These are phyloP conservation scores for Zygosaccharomyces pseudobailii DNA, from an alignment of 1,139 yeast species.

Conservation along the genomic window DNA sequence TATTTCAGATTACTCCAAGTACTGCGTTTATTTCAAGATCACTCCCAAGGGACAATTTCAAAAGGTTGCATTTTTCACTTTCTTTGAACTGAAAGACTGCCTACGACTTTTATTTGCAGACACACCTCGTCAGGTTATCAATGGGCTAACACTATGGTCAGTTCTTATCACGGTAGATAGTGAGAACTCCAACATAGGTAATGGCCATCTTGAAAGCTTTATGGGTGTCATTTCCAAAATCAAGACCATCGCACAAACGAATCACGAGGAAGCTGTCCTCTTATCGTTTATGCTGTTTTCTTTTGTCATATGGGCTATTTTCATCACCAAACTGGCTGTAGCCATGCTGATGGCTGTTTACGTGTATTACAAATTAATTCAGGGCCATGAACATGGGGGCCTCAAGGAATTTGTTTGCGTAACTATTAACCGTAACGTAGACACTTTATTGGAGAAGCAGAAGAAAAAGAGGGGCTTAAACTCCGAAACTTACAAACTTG, in stretches of 20 bases:
- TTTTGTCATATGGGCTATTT: constrained; percentile 67
- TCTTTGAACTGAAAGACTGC: constrained; percentile 63
- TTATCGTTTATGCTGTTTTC: constrained; percentile 74
- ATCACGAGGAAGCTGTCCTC: constrained; percentile 62
- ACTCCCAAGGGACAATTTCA: constrained; percentile 61
- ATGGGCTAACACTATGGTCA: constrained; percentile 65
- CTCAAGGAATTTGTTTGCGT: constrained; percentile 28
- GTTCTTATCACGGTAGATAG: constrained; percentile 37
- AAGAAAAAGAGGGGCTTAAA: constrained; percentile 9
- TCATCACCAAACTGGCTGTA: constrained; percentile 53
- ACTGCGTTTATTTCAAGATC: constrained; percentile 67
- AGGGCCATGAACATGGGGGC: constrained; percentile 18
- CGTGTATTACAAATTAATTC: constrained; percentile 44
- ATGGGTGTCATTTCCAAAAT: constrained; percentile 55
- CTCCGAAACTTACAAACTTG: constrained; percentile 1
- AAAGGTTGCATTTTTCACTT: constrained; percentile 62
- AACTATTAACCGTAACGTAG: constrained; percentile 27
- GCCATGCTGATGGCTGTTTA: constrained; percentile 58
- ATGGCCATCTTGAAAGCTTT: constrained; percentile 21
- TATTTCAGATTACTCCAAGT: constrained; percentile 54
- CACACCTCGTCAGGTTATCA: constrained; percentile 84
- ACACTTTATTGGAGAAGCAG: constrained; percentile 23
- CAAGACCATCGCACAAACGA: constrained; percentile 52
- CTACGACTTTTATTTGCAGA: constrained; percentile 66
- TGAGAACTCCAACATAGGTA: constrained; percentile 33